phyloP scores from a whole-genome alignment of 1,284 basidiomycete species.

The Kwoniella shivajii region DNA sequence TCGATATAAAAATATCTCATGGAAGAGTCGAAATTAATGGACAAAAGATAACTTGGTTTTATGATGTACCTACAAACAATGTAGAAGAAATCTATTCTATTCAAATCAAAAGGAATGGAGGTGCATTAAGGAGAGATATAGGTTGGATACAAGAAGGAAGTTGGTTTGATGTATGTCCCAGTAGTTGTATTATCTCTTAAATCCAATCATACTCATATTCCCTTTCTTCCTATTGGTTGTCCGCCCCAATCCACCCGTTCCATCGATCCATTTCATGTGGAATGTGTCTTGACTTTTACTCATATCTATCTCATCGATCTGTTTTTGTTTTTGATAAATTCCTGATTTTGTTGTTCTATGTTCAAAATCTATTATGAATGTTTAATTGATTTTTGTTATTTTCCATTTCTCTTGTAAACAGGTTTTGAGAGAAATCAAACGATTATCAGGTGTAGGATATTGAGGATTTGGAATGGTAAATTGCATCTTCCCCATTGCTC shows the following conservation, averaged over 20 bases:
- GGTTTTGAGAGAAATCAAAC: constrained; percentile 17
- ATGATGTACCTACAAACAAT: constrained; percentile 62
- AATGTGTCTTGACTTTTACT: too few relatives aligned
- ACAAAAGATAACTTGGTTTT: constrained; percentile 79
- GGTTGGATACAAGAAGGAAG: constrained; percentile 27
- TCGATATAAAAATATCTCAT: constrained; percentile 62
- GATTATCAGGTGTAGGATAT: constrained; percentile 9
- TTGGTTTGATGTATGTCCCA: constrained; percentile 44
- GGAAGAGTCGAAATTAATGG: constrained; percentile 72
- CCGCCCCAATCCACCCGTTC: background rate
- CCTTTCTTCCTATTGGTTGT: background rate
- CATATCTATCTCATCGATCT: too few relatives aligned
- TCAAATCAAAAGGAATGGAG: constrained; percentile 65
- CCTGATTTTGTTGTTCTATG: too few relatives aligned
- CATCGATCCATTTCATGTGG: too few relatives aligned
- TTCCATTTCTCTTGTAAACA: too few relatives aligned
- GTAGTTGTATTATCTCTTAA: constrained; percentile 28
- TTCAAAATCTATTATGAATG: too few relatives aligned
- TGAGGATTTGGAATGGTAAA: constrained; percentile 22
- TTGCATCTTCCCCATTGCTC: background rate
- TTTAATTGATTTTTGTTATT: too few relatives aligned
- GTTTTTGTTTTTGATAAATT: too few relatives aligned
- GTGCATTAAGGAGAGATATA: constrained; percentile 51
- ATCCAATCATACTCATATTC: background rate
- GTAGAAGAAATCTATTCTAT: constrained; percentile 64